These are phyloP conservation scores for Senna tora DNA, from an alignment of 306 rosid species.

Conservation along the genomic window DNA sequence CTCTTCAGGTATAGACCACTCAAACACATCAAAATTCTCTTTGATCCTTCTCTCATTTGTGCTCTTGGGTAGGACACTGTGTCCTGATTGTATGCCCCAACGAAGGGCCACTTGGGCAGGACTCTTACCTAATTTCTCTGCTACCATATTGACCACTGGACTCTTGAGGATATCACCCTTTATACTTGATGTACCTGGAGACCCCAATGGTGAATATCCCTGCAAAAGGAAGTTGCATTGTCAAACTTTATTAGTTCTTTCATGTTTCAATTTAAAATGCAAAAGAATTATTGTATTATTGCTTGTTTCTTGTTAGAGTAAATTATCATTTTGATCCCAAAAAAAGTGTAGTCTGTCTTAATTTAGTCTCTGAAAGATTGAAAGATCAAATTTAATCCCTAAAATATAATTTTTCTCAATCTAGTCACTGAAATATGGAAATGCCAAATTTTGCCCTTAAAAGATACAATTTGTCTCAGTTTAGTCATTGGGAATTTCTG, in stretches of 20 bases:
- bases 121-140: slow-evolving; percentile 64
- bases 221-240: slow-evolving; percentile 28
- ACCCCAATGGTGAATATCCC: slow-evolving; percentile 73
- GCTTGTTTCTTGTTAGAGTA: no score
- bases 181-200: slow-evolving; percentile 47
- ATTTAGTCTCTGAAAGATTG: no score
- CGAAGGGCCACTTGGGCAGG: slow-evolving; percentile 77
- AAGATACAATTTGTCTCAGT: no score
- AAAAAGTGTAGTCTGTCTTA: no score
- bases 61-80: slow-evolving; percentile 80
- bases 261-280: no score
- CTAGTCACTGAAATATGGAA: no score
- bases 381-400: no score
- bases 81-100: slow-evolving; percentile 79
- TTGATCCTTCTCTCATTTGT: slow-evolving; percentile 53
- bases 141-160: slow-evolving; percentile 45
- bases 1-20: slow-evolving; percentile 69
- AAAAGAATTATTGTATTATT: no score
- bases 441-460: no score
- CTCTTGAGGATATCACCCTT: slow-evolving; percentile 52
- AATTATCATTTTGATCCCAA: no score
- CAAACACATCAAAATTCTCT: slow-evolving; percentile 55
- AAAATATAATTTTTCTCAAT: no score
- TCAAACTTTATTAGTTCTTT: neutral
- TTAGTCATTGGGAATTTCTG: no score